phyloP scores from a whole-genome alignment of 257 asterid genomes.

The Capsicum chinense region DNA sequence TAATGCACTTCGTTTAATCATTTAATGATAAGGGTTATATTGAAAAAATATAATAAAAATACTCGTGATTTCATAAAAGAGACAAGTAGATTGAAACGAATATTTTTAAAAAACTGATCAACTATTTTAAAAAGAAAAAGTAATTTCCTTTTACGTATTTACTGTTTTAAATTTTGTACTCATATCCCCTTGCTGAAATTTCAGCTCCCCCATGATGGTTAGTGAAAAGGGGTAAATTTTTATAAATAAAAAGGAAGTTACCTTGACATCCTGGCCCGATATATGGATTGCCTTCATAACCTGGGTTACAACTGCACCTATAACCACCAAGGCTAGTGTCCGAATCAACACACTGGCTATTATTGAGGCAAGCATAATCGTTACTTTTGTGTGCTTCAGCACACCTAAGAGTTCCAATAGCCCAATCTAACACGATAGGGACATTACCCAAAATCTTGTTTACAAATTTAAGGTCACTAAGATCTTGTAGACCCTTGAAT shows the following conservation, averaged over 20 bases:
- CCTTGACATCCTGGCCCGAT: slow-evolving; percentile 75
- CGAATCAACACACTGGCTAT: slow-evolving; percentile 60
- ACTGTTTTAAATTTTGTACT: no score
- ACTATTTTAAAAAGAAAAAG: no score
- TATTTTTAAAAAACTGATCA: no score
- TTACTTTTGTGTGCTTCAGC: slow-evolving; percentile 21
- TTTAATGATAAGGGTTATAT: no score
- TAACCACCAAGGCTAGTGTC: slow-evolving; percentile 57
- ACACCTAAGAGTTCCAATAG: slow-evolving; percentile 61
- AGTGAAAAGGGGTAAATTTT: neutral
- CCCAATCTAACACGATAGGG: slow-evolving; percentile 74
- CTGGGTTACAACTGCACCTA: slow-evolving; percentile 55
- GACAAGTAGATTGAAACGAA: no score
- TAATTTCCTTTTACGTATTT: no score
- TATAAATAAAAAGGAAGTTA: neutral
- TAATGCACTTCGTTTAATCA: no score
- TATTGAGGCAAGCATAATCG: slow-evolving; percentile 51
- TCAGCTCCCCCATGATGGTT: neutral
- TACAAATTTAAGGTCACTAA: slow-evolving; percentile 51
- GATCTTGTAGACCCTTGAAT: slow-evolving; percentile 56
- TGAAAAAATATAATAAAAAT: no score
- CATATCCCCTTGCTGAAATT: neutral
- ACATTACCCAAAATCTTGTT: slow-evolving; percentile 39
- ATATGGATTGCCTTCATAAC: slow-evolving; percentile 81
- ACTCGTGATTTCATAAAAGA: no score